These are phyloP conservation scores for Yamadazyma ubonensis DNA, from an alignment of 805 yeast species.

Conservation along the genomic window DNA sequence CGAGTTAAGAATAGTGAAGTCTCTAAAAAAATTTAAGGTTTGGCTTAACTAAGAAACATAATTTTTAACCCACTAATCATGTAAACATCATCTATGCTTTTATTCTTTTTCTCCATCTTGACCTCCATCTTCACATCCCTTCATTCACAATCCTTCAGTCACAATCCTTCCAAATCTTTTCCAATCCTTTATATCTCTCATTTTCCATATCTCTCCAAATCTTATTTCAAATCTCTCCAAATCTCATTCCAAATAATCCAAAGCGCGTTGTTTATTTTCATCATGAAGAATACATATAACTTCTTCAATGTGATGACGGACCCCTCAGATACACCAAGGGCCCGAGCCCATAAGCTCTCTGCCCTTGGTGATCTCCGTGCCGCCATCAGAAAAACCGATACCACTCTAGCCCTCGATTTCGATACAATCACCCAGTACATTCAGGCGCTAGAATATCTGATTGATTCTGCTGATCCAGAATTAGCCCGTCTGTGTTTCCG, in stretches of 20 bases:
- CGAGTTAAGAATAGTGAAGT: no score
- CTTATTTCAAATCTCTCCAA: no score
- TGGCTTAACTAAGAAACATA: no score
- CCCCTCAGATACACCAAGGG: slow-evolving; percentile 7
- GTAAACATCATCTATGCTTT: no score
- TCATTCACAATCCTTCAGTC: no score
- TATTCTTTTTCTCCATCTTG: no score
- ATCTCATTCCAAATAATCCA: neutral
- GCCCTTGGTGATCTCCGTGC: no score
- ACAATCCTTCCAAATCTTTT: no score
- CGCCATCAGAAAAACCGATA: no score
- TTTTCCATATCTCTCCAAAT: neutral
- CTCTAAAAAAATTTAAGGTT: no score
- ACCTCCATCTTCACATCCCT: no score
- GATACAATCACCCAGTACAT: slow-evolving; percentile 7
- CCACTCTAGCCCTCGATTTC: neutral
- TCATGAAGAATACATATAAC: slow-evolving; percentile 1
- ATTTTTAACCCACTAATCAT: no score
- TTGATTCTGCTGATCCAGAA: slow-evolving; percentile 2
- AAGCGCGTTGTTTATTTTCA: slow-evolving; percentile 8
- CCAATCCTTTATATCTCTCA: neutral
- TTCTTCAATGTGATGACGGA: slow-evolving; percentile 6
- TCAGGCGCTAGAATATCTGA: slow-evolving; percentile 5
- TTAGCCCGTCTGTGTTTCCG: slow-evolving; percentile 3
- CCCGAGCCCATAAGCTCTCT: neutral